Percentiles rank a stretch among this genome's conserved stretches.
These are phyloP conservation scores for Penicillium sp. DNA, from an alignment of 2,329 filamentous ascomycete genomes.

Conservation along the genomic window DNA sequence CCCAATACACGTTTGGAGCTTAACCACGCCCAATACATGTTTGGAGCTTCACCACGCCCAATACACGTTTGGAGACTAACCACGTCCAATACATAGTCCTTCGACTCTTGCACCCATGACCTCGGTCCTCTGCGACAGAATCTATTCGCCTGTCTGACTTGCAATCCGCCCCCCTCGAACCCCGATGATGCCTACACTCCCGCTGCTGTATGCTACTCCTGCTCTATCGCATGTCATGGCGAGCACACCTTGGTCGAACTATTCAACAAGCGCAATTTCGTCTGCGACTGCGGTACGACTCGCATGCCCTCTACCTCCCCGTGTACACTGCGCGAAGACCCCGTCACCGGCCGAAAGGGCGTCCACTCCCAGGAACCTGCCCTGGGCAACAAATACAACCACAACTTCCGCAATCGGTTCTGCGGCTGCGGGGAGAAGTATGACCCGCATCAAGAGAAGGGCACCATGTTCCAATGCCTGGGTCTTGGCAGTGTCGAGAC, in stretches of 20 bases:
- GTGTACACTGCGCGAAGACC: slow-evolving; percentile 76
- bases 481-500: slow-evolving; percentile 79
- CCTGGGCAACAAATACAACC: slow-evolving; percentile 84
- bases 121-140: slow-evolving; percentile 86
- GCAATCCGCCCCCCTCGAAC: slow-evolving; percentile 77
- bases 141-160: slow-evolving; percentile 92
- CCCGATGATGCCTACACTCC: slow-evolving; percentile 68
- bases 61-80: no score
- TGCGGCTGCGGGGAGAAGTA: slow-evolving; percentile 90
- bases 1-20: slow-evolving; percentile 3
- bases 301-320: slow-evolving; percentile 73
- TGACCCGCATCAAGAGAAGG: slow-evolving; percentile 85
- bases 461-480: slow-evolving; percentile 97
- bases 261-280: slow-evolving; percentile 93
- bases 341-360: slow-evolving; percentile 75
- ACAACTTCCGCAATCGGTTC: slow-evolving; percentile 93
- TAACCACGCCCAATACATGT: slow-evolving; percentile 10
- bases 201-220: slow-evolving; percentile 93
- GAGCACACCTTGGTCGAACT: slow-evolving; percentile 95
- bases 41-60: no score
- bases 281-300: slow-evolving; percentile 93
- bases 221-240: slow-evolving; percentile 94
- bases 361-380: slow-evolving; percentile 76
- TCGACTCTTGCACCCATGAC: slow-evolving; percentile 89
- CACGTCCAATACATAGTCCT: slow-evolving; percentile 66